A percentile compares a stretch with the other conserved stretches of the same genome.
Evolutionary conservation across 257 asterid genomes (phyloP).

Genomic region (Gentiana macrophylla): DNA sequence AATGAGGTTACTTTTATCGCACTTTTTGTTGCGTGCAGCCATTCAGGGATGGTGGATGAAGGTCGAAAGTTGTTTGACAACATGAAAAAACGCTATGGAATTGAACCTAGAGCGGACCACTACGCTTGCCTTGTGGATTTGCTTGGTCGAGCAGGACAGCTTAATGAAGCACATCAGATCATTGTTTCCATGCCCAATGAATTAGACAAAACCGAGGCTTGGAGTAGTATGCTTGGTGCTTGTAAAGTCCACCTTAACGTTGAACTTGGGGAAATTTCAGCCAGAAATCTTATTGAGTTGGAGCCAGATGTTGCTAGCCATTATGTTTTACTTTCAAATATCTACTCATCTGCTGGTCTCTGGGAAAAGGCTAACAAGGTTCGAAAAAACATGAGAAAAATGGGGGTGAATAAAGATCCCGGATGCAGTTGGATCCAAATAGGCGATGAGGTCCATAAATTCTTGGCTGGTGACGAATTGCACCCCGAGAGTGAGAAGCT

Average conservation of each 20-base stretch:
- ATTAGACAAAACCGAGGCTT: conserved; percentile 47
- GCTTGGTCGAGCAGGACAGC: conserved; percentile 79
- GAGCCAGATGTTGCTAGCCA: conserved; percentile 86
- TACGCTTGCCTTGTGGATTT: conserved; percentile 73
- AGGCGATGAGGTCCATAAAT: conserved; percentile 59
- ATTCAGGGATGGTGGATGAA: conserved; percentile 72
- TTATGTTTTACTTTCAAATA: conserved; percentile 64
- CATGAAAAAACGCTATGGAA: conserved; percentile 41
- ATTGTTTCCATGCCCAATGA: conserved; percentile 41
- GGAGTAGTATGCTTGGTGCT: conserved; percentile 87
- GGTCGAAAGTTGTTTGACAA: conserved; percentile 47
- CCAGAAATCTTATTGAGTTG: conserved; percentile 43
- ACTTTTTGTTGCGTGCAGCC: conserved; percentile 73
- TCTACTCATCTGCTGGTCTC: conserved; percentile 61
- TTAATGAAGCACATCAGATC: conserved; percentile 53
- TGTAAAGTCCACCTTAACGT: conserved; percentile 63
- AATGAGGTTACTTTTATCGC: conserved; percentile 67
- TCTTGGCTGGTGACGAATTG: conserved; percentile 60
- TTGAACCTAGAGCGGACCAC: conserved; percentile 68
- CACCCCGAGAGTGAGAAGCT: conserved; percentile 59
- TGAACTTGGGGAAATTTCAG: conserved; percentile 63
- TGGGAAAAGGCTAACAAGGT: conserved; percentile 63
- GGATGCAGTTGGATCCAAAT: conserved; percentile 85
- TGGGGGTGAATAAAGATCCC: conserved; percentile 70
- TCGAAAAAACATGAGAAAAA: conserved; percentile 52